Evolutionary conservation across 2,329 filamentous ascomycete genomes (phyloP), one percentile per base, ranked within the genome.

Genomic region (Xylariaceae sp.): DNA sequence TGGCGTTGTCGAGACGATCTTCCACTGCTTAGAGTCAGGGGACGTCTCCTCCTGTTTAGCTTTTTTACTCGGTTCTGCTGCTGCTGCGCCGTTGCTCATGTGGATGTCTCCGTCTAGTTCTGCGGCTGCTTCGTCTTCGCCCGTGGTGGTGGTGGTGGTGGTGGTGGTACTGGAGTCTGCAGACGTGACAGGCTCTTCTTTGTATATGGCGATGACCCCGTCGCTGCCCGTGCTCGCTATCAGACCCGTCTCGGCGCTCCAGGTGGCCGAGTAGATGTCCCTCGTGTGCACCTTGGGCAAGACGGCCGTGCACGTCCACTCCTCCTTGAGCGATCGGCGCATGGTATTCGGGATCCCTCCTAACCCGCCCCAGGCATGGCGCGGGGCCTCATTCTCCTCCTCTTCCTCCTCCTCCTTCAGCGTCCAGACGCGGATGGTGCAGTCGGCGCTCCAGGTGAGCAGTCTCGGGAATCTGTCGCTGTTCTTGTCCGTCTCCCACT

Each of bases 201-300:
- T 73, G 56, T 95, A 97, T 2, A 97, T 64, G 3, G 82, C 82
- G 42, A 96, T 73, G 34, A 78, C 71, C 11, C 89, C 88, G 60
- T 98, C 92, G 34, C 89, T 89, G 11, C 90, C 89, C 1, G 85
- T 84, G 51, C 85, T 95, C n/a, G 85, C 89, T 18, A 97, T 71
- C 38, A 87, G 65, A 0, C 90, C 90, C 0, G 80, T 83, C 40
- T 70, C 70, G 21, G 74, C 74, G 58, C 88, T 95, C 92, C 92
- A 98, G 7, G 81, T 69, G 2, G 87, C 79, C 6, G 86, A 78
- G 63, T 97, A 97, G 16, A 97, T 73, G 15, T 92, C 84, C 36
- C 90, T 68, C 33, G 83, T 81, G 56, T 98, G 92, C 2, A 68
- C 74, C 43, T 71, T 67, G 0, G 92, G 92, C 17, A 98, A 67